A percentile compares a stretch with the other conserved stretches of the same genome.
Evolutionary conservation across 2,329 filamentous ascomycete species (phyloP).

Genomic region (Paecilomyces sp.): DNA sequence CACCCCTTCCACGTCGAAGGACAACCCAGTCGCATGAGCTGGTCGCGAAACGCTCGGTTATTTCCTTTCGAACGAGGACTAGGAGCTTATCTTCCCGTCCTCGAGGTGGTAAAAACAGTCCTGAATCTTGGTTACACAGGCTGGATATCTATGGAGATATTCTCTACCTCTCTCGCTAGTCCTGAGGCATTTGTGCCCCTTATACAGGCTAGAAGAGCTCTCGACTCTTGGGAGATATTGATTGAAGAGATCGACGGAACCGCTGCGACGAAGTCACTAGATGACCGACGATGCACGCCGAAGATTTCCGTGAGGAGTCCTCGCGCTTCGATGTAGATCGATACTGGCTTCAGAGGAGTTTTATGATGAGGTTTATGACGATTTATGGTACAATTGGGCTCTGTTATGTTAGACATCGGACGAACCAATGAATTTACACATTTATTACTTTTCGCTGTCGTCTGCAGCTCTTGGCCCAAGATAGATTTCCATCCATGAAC

Average conservation of each 20-base stretch:
- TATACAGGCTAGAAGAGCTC: constrained; percentile 46
- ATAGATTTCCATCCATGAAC: neutral
- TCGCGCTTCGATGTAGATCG: neutral
- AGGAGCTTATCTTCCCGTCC: constrained; percentile 61
- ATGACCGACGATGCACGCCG: neutral
- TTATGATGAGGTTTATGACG: neutral
- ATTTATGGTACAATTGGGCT: neutral
- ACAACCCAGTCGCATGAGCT: constrained; percentile 63
- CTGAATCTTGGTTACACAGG: constrained; percentile 58
- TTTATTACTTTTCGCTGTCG: too few species aligned
- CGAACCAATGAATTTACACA: too few species aligned
- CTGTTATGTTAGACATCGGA: too few species aligned
- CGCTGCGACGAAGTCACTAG: neutral
- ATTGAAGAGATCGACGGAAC: constrained; percentile 3
- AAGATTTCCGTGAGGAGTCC: neutral
- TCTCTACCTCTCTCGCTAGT: constrained; percentile 53
- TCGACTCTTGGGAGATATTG: constrained; percentile 43
- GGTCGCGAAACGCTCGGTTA: constrained; percentile 64
- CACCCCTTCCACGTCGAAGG: constrained; percentile 52
- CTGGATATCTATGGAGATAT: constrained; percentile 65
- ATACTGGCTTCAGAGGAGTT: neutral
- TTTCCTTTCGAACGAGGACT: constrained; percentile 56
- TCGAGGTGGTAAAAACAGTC: constrained; percentile 52
- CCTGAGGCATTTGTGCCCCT: constrained; percentile 45
- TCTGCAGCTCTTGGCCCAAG: neutral